Base-by-base conservation (phyloP, 2,329 filamentous ascomycete genomes). In the Xylaria sp. region DNA sequence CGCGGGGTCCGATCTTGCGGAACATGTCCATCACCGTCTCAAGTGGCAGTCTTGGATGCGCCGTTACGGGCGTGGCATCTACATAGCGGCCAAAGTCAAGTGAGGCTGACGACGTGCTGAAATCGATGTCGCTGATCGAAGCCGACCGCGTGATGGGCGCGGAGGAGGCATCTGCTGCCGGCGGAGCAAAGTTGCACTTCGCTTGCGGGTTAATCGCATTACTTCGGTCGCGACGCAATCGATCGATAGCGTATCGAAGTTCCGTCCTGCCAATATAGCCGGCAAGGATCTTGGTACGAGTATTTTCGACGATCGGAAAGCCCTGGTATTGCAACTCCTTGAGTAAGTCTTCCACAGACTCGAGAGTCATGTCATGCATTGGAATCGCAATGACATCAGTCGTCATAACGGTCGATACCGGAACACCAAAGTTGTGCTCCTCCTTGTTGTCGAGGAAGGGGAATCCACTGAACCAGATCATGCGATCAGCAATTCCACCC, bases 1-100 rank as follows among this genome's bases (percentile, higher is more conserved):
- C 92, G 1, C 94, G 85, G 0, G 93, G 94, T 0, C 94, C 94
- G 72, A 99, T 95, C 77, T 97, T 99, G 73, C 93, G 93, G 79
- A 99, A 99, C 9, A 99, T 81, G 71, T 99, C 94, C 92, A 99
- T 97, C 37, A 96, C 93, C 0, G 94, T 99, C 75, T 99, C 94
- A 0, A 99, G 84, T 0, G 93, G 90, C 0, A 97, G 84, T 1
- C 91, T 86, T 0, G 94, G 94, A 70, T 99, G 94, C 0, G 92
- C 92, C 0, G 92, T 90, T 1, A 99, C 84, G 0, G 94, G 94
- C 0, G 92, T 96, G 7, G 87, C 82, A 72, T 99, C 93, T 55
- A 96, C 87, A 70, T 93, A 97, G 52, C 89, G 86, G 67, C 87
- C 88, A 66, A 99, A 90, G 71, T 97, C 91, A 39, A 97, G 73